Evolutionary conservation across 2,329 filamentous ascomycete species (phyloP), one percentile per base, ranked within the genome.

Genomic region (Scedosporium minutisporum): DNA sequence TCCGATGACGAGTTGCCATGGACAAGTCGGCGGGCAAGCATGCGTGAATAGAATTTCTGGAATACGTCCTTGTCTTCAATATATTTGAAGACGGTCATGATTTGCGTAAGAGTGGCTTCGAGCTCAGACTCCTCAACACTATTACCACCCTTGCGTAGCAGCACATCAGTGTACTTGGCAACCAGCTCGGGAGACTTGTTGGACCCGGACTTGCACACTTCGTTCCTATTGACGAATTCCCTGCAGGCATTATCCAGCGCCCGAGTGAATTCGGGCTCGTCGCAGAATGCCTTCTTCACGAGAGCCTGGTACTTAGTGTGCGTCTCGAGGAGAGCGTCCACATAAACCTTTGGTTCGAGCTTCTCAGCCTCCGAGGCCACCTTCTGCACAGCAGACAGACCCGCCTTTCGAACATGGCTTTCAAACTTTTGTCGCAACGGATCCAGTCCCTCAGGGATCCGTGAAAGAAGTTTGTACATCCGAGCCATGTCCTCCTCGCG

Each of bases 81-180:
- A 76, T 99, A 99, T 79, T 97, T 97, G 85, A 99, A 99, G 62
- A 99, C 91, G 1, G 93, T 97, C 95, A 99, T 99, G 70, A 99
- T 95, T 74, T 97, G 91, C 21, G 86, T 87, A 33, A 97, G 80
- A 38, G 91, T 89, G 67, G 89, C 88, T 77, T 99, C 95, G 69
- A 97, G 83, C 71, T 99, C 93, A 38, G 90, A 89, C 72, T 99
- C 95, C 72, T 97, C 95, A 14, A 92, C 91, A 69, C 92, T 91
- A 68, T 93, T 96, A 33, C 89, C 90, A 67, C 91, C 93, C 81
- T 96, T 97, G 75, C 95, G 93, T 60, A 99, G 80, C 38, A 99
- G 79, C 9, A 92, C 87, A 73, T 99, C 95, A 38, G 93, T 91
- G 73, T 99, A 97, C 76, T 96, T 96, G 72, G 95, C 93, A 44